Base-by-base conservation (phyloP, 2,329 filamentous ascomycete genomes). In the Phyllosticta citribraziliensis region DNA sequence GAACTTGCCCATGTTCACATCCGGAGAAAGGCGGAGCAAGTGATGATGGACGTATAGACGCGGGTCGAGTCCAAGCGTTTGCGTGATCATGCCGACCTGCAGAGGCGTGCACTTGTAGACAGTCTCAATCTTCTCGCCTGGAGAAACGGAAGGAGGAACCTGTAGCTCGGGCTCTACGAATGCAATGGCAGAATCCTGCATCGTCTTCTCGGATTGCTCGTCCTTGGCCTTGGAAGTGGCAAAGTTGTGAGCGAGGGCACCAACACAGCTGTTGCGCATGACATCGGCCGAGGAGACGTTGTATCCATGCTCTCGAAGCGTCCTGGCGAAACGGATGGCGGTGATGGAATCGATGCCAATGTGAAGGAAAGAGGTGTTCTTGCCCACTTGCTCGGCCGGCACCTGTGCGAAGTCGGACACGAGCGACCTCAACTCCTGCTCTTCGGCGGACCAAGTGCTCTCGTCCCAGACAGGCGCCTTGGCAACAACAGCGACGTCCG, bases 31-130 rank as follows among this genome's bases (percentile, higher is more conserved):
- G 5, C 66, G 65, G 6, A 69, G 67, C 5, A 75, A 68, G 63
- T 72, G 65, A 62, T 75, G 73, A 12, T 74, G 73, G 17, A 76
- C 70, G 62, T 76, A 77, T 3, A 75, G 69, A 12, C 79, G 76
- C 65, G 88, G 93, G 3, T 83, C 79, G 0, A 91, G 93, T n/a
- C 84, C 79, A 0, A 91, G 66, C 88, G 96, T 96, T 63, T 90
- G 88, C 0, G 75, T 72, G 65, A 78, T 72, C 5, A 78, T 67
- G 9, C 72, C 72, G 64, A 76, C 74, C 62, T 78, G 75, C 11
- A 74, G 65, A 4, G 75, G 72, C 3, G 74, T 76, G 61, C 75
- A 78, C 30, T 73, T 73, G 59, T 75, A 76, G 0, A 77, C 63
- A 55, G 77, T 75, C 56, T 76, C 72, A 5, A 78, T 67, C 0